Conservation (phyloP, 1,284 basidiomycete genomes). For the Malassezia brasiliensis region DNA sequence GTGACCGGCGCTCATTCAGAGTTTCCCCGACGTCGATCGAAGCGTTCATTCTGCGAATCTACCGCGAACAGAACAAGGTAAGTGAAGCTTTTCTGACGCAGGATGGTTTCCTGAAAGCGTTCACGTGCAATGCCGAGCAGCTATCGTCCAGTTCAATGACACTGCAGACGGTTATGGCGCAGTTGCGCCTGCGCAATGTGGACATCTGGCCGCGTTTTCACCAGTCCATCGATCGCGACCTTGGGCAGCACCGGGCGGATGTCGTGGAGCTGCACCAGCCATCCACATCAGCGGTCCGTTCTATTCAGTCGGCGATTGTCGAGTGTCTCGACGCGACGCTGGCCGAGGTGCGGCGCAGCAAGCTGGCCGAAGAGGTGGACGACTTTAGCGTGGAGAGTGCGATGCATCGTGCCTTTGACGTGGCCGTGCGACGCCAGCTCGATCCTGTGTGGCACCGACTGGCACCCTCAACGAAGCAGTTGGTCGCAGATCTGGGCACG, state of each 20-base stretch:
- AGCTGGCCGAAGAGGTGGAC: conserved; percentile 81
- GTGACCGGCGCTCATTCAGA: conserved; percentile 49
- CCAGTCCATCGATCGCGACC: conserved; percentile 29
- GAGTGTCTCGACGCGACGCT: conserved; percentile 90
- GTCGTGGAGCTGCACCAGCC: conserved; percentile 84
- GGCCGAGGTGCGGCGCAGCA: conserved; percentile 77
- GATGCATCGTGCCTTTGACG: conserved; percentile 87
- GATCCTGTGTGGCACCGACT: conserved; percentile 95
- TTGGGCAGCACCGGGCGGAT: conserved; percentile 59
- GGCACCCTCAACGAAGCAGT: conserved; percentile 77
- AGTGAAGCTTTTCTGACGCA: background rate
- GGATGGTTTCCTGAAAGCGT: conserved; percentile 86
- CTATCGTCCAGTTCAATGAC: conserved; percentile 86
- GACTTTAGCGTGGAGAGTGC: conserved; percentile 86
- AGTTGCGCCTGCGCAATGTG: conserved; percentile 75
- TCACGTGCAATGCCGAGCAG: conserved; percentile 88
- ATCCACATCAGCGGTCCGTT: conserved; percentile 73
- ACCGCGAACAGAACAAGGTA: conserved; percentile 31
- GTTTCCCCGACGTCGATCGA: conserved; percentile 58
- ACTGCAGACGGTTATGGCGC: conserved; percentile 80
- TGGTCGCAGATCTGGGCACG: conserved; percentile 77
- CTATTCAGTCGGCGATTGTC: conserved; percentile 83
- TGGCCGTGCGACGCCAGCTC: conserved; percentile 74
- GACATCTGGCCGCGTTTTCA: conserved; percentile 90
- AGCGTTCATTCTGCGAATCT: conserved; percentile 42